Evolutionary conservation across 2,329 filamentous ascomycete genomes (phyloP), one percentile per base, ranked within the genome.

Genomic region (Coccinonectria pachysandricola): DNA sequence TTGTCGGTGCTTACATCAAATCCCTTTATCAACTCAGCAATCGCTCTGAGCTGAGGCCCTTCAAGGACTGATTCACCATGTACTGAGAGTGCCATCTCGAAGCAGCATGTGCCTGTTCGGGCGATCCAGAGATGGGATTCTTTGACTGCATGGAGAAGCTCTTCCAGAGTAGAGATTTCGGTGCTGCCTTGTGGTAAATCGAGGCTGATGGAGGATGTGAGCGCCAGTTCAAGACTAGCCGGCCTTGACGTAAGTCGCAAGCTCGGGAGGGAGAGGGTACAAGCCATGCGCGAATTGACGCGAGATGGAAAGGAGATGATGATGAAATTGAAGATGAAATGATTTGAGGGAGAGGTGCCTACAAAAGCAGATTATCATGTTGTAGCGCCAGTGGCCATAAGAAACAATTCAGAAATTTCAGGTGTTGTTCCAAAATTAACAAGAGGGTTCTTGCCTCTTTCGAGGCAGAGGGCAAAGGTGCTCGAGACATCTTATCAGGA

Each of bases 61-160:
- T 46, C 39, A 3, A 24, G 21, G 5, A 47, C 12, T 2, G 34
- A 28, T 7, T 35, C 24, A 6, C 34, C 41, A 15, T 47, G 31
- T 4, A 46, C 21, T 1, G 40, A 26, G 1, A 57, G 8, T 1
- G 42, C 42, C 14, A 52, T n/a, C 5, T 43, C 35, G 10, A 57
- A 36, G 20, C 38, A 39, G 26, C 53, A 57, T 8, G 35, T 27
- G 1, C 50, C 43, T 6, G 31, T 36, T n/a, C 50, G 46, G 8
- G 41, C 36, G 16, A 55, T 46, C 56, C 56, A 59, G 13, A 57
- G 26, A 18, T 49, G 41, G 2, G 32, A 23, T 7, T 45, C 31
- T 11, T 23, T 31, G 10, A 47, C 34, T 1, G 42, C 21, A 1
- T 36, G 26, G 1, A 40, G 23, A 10, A 59, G 40, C 4, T 53